These are phyloP conservation scores for Neonectria magnoliae DNA, from an alignment of 2,329 filamentous ascomycete species.

Conservation along the genomic window DNA sequence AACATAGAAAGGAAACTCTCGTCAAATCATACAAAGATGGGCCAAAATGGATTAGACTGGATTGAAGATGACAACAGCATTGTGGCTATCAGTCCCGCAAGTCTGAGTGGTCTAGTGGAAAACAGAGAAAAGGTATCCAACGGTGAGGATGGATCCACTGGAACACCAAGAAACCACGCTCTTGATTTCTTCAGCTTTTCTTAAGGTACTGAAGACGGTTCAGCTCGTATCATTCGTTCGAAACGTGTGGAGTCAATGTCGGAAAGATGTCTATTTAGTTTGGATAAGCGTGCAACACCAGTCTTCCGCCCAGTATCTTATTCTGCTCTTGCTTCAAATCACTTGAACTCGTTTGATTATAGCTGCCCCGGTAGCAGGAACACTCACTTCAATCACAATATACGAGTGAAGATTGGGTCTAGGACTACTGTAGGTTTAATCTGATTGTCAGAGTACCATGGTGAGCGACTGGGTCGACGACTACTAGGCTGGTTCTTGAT, in stretches of 20 bases:
- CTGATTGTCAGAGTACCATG: neutral
- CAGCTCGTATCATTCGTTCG: neutral
- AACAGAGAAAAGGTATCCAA: slow-evolving; percentile 42
- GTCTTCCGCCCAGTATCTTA: neutral
- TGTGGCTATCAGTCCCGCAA: slow-evolving; percentile 43
- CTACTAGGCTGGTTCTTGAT: no score
- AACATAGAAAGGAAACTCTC: neutral
- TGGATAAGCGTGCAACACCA: neutral
- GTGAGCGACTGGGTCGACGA: neutral
- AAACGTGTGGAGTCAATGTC: neutral
- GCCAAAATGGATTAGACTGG: slow-evolving; percentile 24
- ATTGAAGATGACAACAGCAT: slow-evolving; percentile 15
- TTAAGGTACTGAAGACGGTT: neutral
- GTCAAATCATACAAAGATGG: slow-evolving; percentile 16
- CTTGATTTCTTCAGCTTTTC: slow-evolving; percentile 54
- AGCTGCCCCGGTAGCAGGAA: neutral
- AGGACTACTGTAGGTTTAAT: neutral
- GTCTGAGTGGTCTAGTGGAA: slow-evolving; percentile 46
- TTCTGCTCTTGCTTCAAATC: neutral
- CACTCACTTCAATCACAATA: neutral
- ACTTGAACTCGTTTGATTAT: neutral
- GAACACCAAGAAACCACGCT: slow-evolving; percentile 47
- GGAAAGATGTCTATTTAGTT: neutral
- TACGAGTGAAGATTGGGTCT: neutral
- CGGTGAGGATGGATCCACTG: slow-evolving; percentile 24